Percentiles rank a stretch among this genome's conserved stretches.
Evolutionary conservation across 2,329 filamentous ascomycete genomes (phyloP).

Genomic region (Pestalotiopsis sp.): DNA sequence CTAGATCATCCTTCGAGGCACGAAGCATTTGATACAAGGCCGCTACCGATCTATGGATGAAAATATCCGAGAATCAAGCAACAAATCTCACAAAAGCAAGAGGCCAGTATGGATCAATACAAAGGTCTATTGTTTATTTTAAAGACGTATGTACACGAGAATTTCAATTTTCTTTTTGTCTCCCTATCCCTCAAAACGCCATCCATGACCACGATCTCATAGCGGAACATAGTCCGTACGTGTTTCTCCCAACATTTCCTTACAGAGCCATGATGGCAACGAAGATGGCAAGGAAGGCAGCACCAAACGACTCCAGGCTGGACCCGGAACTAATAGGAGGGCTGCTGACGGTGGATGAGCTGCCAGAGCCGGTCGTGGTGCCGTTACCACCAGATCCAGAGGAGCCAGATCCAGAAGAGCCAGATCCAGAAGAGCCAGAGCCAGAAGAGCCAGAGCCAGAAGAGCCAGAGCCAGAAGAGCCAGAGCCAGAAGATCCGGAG

Average conservation of each 20-base stretch:
- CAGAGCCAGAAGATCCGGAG: conserved; percentile 15
- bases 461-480: conserved; percentile 19
- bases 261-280: conserved; percentile 12
- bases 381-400: conserved; percentile 6
- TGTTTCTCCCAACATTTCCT: background rate
- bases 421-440: conserved; percentile 17
- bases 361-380: conserved; percentile 1
- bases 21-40: no score
- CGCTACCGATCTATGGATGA: no score
- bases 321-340: background rate
- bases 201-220: background rate
- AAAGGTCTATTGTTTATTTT: conserved; percentile 5
- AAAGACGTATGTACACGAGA: background rate
- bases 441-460: conserved; percentile 20
- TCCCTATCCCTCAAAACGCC: background rate
- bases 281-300: conserved; percentile 15
- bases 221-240: background rate
- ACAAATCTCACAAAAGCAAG: no score
- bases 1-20: no score
- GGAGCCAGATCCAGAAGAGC: background rate
- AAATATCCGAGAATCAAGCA: no score
- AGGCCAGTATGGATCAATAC: background rate
- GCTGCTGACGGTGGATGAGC: background rate
- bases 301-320: conserved; percentile 12
- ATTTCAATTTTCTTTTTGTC: background rate